phyloP scores from a whole-genome alignment of 345 rosid species.

The Turnera subulata region DNA sequence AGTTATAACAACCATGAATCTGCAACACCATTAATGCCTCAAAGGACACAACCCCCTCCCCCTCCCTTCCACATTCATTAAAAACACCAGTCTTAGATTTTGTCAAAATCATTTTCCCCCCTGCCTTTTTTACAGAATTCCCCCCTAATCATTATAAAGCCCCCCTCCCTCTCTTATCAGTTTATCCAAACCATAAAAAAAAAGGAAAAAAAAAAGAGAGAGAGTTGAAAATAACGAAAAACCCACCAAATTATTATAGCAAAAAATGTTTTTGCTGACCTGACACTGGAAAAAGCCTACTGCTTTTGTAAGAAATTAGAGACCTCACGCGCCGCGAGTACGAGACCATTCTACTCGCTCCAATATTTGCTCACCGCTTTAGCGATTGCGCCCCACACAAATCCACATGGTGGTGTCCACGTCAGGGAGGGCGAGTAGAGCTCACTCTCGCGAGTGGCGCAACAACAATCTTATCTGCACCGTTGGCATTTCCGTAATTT shows the following conservation, averaged over 20 bases:
- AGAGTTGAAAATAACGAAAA: no score
- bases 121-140: neutral
- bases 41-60: no score
- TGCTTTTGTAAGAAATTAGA: neutral
- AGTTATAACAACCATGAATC: no score
- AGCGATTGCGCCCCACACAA: neutral
- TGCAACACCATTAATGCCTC: no score
- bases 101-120: slow-evolving; percentile 1
- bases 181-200: neutral
- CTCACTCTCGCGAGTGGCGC: neutral
- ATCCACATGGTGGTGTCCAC: slow-evolving; percentile 16
- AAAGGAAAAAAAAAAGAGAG: neutral
- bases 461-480: slow-evolving; percentile 7
- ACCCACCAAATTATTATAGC: no score
- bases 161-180: slow-evolving; percentile 1
- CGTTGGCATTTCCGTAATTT: slow-evolving; percentile 7
- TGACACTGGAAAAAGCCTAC: neutral
- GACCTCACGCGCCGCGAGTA: neutral
- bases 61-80: slow-evolving; percentile 2
- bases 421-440: slow-evolving; percentile 12
- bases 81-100: neutral
- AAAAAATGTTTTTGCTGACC: no score
- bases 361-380: neutral
- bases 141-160: neutral
- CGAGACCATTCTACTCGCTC: neutral